Evolutionary conservation across 345 rosid genomes (phyloP).

Genomic region (Citrus trifoliata): DNA sequence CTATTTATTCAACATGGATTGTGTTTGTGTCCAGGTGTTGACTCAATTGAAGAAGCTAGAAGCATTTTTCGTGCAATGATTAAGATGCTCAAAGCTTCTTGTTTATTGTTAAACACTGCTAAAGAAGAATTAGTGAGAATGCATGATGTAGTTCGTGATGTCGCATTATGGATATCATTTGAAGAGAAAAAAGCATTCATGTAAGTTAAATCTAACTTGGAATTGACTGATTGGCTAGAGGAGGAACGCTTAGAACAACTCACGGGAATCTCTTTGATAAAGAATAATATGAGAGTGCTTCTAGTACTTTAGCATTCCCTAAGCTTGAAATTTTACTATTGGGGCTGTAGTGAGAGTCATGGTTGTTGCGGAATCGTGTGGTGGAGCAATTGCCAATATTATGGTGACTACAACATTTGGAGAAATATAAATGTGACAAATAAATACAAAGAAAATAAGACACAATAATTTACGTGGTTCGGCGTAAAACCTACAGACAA

Average conservation of each 20-base stretch:
- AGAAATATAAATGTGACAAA: no score
- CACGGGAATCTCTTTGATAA: background rate
- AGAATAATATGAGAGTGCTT: background rate
- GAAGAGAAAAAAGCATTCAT: background rate
- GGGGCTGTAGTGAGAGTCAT: background rate
- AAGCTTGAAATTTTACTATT: background rate
- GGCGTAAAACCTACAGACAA: no score
- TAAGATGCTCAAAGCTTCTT: background rate
- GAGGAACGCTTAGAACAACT: background rate
- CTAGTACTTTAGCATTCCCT: background rate
- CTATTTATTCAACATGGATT: no score
- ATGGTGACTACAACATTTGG: no score
- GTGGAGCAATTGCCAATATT: no score
- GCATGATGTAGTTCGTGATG: conserved; percentile 1
- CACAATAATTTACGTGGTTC: no score
- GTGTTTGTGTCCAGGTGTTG: background rate
- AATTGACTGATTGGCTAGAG: conserved; percentile 8
- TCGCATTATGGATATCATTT: background rate
- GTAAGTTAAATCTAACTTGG: background rate
- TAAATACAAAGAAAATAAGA: no score
- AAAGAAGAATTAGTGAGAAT: conserved; percentile 1
- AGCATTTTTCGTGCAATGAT: background rate
- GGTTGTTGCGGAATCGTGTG: no score
- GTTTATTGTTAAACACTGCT: background rate
- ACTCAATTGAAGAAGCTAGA: background rate